Percentiles rank a stretch among this genome's conserved stretches.
Evolutionary conservation across 2,329 filamentous ascomycete genomes (phyloP).

Genomic region (Phaeosphaeriaceae sp.): DNA sequence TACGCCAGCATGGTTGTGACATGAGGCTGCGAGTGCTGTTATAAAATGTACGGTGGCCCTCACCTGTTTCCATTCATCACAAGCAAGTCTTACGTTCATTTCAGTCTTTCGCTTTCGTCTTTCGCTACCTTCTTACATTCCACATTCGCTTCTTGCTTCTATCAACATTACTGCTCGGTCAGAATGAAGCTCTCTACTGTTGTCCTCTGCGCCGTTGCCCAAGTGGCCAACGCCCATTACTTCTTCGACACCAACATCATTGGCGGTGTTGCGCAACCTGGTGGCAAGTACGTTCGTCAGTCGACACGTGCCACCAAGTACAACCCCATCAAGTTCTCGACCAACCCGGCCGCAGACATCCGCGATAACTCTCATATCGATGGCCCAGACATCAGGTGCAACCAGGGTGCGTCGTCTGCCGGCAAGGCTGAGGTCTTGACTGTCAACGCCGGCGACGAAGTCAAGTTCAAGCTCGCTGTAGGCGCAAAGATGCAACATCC

Average conservation of each 20-base stretch:
- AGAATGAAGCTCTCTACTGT: constrained; percentile 33
- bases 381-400: constrained; percentile 36
- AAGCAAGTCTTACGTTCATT: constrained; percentile 1
- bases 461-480: constrained; percentile 26
- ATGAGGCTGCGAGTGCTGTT: neutral
- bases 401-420: constrained; percentile 25
- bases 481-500: constrained; percentile 28
- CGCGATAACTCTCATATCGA: constrained; percentile 27
- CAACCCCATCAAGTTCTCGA: constrained; percentile 31
- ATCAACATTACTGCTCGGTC: neutral
- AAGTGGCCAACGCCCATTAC: constrained; percentile 32
- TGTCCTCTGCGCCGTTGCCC: constrained; percentile 16
- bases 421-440: constrained; percentile 13
- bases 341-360: constrained; percentile 16
- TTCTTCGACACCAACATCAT: constrained; percentile 29
- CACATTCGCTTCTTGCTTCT: neutral
- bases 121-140: constrained; percentile 4
- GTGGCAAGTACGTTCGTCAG: constrained; percentile 32
- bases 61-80: neutral
- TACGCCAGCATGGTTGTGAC: neutral
- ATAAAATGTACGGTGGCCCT: neutral
- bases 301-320: constrained; percentile 28
- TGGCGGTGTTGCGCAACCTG: constrained; percentile 22
- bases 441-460: constrained; percentile 23
- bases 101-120: neutral